phyloP scores from a whole-genome alignment of 2,329 filamentous ascomycete species.

The Aurifilum marmelostoma region DNA sequence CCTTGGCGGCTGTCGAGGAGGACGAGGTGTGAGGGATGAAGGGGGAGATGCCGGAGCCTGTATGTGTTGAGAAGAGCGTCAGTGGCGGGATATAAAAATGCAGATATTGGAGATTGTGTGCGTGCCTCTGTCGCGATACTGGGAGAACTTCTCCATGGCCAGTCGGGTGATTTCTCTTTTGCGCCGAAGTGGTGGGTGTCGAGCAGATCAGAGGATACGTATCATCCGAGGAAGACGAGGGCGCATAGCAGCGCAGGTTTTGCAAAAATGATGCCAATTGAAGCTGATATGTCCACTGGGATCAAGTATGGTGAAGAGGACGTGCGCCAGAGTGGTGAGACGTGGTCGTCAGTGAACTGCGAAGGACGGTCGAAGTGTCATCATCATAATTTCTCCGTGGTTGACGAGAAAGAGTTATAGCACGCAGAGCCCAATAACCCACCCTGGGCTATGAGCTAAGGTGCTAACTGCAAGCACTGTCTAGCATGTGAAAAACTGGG shows the following conservation, averaged over 20 bases:
- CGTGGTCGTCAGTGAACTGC: background rate
- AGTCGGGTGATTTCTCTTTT: background rate
- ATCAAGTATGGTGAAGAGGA: background rate
- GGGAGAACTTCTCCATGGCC: conserved; percentile 90
- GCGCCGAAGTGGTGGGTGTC: background rate
- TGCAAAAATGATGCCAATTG: background rate
- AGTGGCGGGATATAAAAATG: background rate
- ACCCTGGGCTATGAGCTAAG: background rate
- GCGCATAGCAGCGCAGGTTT: conserved; percentile 13
- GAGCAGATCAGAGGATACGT: conserved; percentile 2
- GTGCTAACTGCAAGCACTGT: background rate
- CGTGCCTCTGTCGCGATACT: conserved; percentile 86
- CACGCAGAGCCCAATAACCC: background rate
- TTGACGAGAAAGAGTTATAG: background rate
- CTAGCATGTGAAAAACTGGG: conserved; percentile 17
- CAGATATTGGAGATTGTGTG: conserved; percentile 9
- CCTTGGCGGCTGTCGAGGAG: conserved; percentile 62
- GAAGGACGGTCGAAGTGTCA: background rate
- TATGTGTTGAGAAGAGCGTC: background rate
- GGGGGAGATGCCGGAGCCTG: conserved; percentile 93
- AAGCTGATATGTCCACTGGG: background rate
- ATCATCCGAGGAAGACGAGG: conserved; percentile 4
- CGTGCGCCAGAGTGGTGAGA: background rate
- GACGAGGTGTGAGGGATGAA: conserved; percentile 82
- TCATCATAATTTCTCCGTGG: conserved; percentile 8